A percentile compares a stretch with the other conserved stretches of the same genome.
Evolutionary conservation across 306 rosid species (phyloP).

Genomic region (Rubus idaeus): DNA sequence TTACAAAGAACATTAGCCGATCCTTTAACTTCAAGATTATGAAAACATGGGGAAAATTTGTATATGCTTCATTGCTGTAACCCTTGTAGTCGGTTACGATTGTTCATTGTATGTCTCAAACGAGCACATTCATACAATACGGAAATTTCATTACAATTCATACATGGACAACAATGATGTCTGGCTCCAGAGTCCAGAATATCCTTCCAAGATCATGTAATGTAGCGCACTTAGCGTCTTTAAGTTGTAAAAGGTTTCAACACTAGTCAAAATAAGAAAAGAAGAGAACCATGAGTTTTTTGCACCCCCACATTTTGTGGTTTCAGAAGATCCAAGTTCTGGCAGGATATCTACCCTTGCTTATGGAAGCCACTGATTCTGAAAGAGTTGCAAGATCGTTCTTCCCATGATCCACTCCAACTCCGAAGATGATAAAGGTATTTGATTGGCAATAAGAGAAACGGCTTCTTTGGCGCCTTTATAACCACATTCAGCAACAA

Average conservation of each 20-base stretch:
- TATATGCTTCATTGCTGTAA: background rate
- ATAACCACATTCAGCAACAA: slow-evolving; percentile 76
- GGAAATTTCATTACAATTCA: too few relatives aligned
- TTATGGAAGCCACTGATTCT: slow-evolving; percentile 29
- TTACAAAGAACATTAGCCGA: background rate
- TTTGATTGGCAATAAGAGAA: slow-evolving; percentile 41
- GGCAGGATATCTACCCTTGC: background rate
- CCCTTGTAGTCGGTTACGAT: too few relatives aligned
- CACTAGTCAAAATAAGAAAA: too few relatives aligned
- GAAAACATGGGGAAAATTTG: background rate
- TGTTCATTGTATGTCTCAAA: background rate
- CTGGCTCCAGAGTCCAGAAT: too few relatives aligned
- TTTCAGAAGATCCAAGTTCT: background rate
- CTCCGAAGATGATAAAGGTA: slow-evolving; percentile 53
- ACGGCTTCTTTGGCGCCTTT: slow-evolving; percentile 73
- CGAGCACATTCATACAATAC: background rate
- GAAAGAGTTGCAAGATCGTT: slow-evolving; percentile 56
- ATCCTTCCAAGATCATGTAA: background rate
- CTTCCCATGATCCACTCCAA: slow-evolving; percentile 82
- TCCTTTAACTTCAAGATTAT: background rate
- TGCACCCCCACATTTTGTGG: background rate
- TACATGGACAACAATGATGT: too few relatives aligned
- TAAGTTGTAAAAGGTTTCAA: background rate
- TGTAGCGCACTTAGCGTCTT: background rate
- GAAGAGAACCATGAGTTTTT: background rate